A percentile compares a stretch with the other conserved stretches of the same genome.
Conservation (phyloP, 2,329 filamentous ascomycete genomes). For the Aspergillus sp. region DNA sequence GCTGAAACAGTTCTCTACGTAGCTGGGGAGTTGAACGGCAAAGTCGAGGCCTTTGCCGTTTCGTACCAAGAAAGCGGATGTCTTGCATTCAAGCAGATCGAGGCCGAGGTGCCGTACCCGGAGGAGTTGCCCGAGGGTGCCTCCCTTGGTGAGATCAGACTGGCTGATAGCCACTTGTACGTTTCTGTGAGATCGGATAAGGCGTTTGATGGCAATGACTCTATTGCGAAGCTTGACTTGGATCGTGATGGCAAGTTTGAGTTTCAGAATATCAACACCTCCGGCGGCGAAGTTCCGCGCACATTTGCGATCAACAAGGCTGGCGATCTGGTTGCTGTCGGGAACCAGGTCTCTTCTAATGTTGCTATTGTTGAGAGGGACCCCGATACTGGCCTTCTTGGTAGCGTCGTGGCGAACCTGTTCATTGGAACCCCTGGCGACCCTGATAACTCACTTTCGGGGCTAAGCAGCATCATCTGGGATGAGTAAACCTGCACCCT, state of each 20-base stretch:
- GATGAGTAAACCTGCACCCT: conserved; percentile 22
- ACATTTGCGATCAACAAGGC: conserved; percentile 67
- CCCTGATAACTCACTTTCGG: conserved; percentile 24
- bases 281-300: conserved; percentile 65
- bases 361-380: conserved; percentile 65
- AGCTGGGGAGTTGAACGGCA: conserved; percentile 59
- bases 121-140: conserved; percentile 27
- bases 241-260: conserved; percentile 61
- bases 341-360: conserved; percentile 60
- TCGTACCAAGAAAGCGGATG: conserved; percentile 30
- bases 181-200: conserved; percentile 35
- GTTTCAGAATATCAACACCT: conserved; percentile 59
- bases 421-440: conserved; percentile 30
- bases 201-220: conserved; percentile 29
- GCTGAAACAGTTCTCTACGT: conserved; percentile 38
- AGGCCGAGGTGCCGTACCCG: conserved; percentile 29
- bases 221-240: conserved; percentile 28
- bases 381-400: conserved; percentile 59
- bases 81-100: conserved; percentile 24
- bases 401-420: conserved; percentile 34
- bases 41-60: conserved; percentile 49
- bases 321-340: conserved; percentile 65
- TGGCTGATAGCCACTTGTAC: conserved; percentile 26
- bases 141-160: conserved; percentile 28
- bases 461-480: conserved; percentile 40